Evolutionary conservation across 2,329 filamentous ascomycete genomes (phyloP).

Genomic region (Claviceps maximensis): DNA sequence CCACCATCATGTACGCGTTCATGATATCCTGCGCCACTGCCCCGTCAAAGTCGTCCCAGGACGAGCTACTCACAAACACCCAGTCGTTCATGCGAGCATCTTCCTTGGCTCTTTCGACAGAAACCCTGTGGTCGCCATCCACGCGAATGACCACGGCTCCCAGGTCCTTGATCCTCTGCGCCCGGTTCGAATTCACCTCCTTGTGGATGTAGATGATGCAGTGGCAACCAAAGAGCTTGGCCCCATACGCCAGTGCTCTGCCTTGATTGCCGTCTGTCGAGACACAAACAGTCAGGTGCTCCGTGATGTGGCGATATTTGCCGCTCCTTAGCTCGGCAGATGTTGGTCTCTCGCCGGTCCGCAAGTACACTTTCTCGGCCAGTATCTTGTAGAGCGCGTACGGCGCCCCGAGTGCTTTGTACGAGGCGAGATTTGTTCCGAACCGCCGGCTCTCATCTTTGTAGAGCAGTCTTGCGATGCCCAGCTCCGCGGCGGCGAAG

Average conservation of each 20-base stretch:
- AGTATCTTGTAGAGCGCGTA: conserved; percentile 9
- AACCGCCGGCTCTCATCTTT: conserved; percentile 10
- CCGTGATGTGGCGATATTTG: conserved; percentile 6
- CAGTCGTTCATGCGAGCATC: conserved; percentile 9
- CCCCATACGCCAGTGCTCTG: conserved; percentile 7
- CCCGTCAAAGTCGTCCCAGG: conserved; percentile 7
- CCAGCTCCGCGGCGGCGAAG: conserved; percentile 3
- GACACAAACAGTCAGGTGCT: conserved; percentile 7
- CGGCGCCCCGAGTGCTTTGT: conserved; percentile 9
- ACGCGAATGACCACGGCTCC: conserved; percentile 8
- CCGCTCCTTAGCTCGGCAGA: conserved; percentile 5
- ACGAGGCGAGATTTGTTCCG: conserved; percentile 6
- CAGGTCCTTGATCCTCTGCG: conserved; percentile 5
- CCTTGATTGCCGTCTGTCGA: conserved; percentile 10
- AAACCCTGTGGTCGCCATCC: conserved; percentile 7
- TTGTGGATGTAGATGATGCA: conserved; percentile 10
- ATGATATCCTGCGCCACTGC: conserved; percentile 8
- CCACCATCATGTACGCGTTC: conserved; percentile 10
- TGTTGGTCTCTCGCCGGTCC: conserved; percentile 1
- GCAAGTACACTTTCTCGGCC: conserved; percentile 2
- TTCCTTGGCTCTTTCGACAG: conserved; percentile 7
- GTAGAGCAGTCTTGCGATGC: conserved; percentile 4
- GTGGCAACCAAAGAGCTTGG: conserved; percentile 7
- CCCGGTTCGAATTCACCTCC: conserved; percentile 5
- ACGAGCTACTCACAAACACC: conserved; percentile 10